Evolutionary conservation across 177 flowering plant genomes (phyloP).

Genomic region (Vitis hybrid): DNA sequence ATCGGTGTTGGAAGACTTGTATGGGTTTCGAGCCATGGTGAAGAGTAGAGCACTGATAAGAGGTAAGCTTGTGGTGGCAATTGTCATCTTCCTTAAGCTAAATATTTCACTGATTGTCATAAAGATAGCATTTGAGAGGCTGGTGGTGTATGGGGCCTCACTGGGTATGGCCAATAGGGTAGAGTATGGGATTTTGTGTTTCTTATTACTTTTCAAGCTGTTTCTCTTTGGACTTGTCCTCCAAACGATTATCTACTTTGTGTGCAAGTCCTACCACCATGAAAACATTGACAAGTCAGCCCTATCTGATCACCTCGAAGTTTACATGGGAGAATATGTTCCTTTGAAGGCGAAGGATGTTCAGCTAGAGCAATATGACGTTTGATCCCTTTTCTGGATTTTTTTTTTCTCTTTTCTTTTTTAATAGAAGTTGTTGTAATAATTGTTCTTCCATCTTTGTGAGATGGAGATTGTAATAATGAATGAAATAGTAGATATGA

Average conservation of each 20-base stretch:
- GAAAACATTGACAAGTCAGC: slow-evolving; percentile 52
- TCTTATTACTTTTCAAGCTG: slow-evolving; percentile 25
- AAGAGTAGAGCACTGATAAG: slow-evolving; percentile 40
- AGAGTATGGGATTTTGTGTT: slow-evolving; percentile 22
- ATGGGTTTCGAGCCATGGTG: slow-evolving; percentile 40
- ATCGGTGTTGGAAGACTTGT: slow-evolving; percentile 51
- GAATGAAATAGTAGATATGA: neutral
- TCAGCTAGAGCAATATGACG: slow-evolving; percentile 39
- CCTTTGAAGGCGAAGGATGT: slow-evolving; percentile 47
- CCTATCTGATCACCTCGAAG: slow-evolving; percentile 46
- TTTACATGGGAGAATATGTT: slow-evolving; percentile 48
- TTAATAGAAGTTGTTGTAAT: neutral
- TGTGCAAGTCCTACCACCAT: slow-evolving; percentile 60
- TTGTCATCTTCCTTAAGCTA: slow-evolving; percentile 18
- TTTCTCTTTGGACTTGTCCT: slow-evolving; percentile 34
- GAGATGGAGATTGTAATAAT: neutral
- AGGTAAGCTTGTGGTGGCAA: slow-evolving; percentile 32
- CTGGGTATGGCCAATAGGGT: slow-evolving; percentile 15
- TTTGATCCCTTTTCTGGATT: slow-evolving; percentile 7
- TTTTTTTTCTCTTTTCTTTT: neutral
- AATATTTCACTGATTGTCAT: slow-evolving; percentile 4
- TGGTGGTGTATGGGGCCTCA: slow-evolving; percentile 26
- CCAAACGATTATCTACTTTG: slow-evolving; percentile 50
- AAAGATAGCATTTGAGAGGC: slow-evolving; percentile 10
- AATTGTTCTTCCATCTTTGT: neutral